Base-by-base conservation (phyloP, 1,284 basidiomycete species). In the Trametes polyzona region DNA sequence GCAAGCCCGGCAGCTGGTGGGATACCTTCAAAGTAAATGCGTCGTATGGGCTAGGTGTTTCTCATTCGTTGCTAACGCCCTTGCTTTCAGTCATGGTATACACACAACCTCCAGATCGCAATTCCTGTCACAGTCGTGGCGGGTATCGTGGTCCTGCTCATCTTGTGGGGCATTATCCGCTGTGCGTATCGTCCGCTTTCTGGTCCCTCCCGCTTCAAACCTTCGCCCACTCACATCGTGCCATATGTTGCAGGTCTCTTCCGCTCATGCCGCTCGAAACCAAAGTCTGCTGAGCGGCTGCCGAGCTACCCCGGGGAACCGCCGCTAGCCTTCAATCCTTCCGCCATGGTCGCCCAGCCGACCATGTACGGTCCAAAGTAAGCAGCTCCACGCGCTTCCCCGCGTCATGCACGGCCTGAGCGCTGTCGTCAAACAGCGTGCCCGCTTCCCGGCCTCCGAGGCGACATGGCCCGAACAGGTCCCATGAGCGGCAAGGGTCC, bases 81-180 rank as follows among this genome's bases (percentile, higher is more conserved):
- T 8, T 46, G 42, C 50, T 47, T 50, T 41, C 69, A 85, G 79
- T 78, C 88, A 1, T 90, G 88, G 89, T 92, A 91, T 71, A 76
- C 73, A 4, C 78, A 87, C 62, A 93, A 95, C 74, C 79, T 92
- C 12, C 87, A 92, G 67, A 91, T 93, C 57, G 77, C 90, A 19
- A 89, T 93, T 62, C 92, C 92, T 12, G 84, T 94, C 39, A 91
- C 91, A 0, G 74, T 95, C 52, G 84, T 88, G 19, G 89, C 76
- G 17, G 89, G 81, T 10, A 72, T 94, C 33, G 63, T 92, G 41
- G 75, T 82, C 8, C 64, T 89, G n/a, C 65, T 83, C 29, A 47
- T 60, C 24, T 36, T 61, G 21, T 66, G 49, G 47, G 56, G 23
- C 8, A 58, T 65, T 40, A 16, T 19, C 19, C 61, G 63, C 12